These are phyloP conservation scores for Brassica nigra DNA, from an alignment of 345 rosid species.

Conservation along the genomic window DNA sequence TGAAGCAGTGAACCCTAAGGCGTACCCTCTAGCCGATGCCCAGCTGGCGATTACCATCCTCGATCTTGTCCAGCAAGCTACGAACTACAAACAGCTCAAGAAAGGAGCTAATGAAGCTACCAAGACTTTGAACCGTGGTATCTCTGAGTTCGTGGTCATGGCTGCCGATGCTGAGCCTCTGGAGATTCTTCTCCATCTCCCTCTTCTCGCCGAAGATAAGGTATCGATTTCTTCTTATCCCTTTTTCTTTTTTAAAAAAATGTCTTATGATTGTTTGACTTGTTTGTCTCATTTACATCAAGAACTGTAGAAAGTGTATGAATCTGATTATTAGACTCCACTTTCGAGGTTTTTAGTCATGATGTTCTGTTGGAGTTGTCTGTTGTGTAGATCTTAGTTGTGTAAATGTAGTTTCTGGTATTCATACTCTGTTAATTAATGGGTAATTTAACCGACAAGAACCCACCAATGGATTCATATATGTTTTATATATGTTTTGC, in stretches of 20 bases:
- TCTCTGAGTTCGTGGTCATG: conserved; percentile 84
- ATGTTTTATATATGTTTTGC: neutral
- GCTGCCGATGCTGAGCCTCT: conserved; percentile 81
- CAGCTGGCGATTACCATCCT: conserved; percentile 70
- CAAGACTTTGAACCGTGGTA: conserved; percentile 91
- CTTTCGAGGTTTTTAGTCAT: neutral
- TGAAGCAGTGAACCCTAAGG: conserved; percentile 85
- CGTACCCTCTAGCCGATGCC: conserved; percentile 78
- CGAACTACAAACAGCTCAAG: conserved; percentile 93
- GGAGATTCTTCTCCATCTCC: conserved; percentile 81
- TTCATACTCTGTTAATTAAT: neutral
- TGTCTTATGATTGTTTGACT: neutral
- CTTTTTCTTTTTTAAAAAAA: neutral
- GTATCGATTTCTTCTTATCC: conserved; percentile 28
- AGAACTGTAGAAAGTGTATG: neutral
- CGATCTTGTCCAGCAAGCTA: conserved; percentile 92
- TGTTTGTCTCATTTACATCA: neutral
- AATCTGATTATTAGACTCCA: neutral
- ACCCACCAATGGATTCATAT: neutral
- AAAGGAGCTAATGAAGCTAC: conserved; percentile 97
- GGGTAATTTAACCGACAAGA: neutral
- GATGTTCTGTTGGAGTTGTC: neutral
- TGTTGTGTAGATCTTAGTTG: neutral
- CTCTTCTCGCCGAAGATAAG: conserved; percentile 83
- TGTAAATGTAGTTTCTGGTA: neutral